Evolutionary conservation across 1,139 yeast genomes (phyloP), one percentile per base, ranked within the genome.

Genomic region (Blastobotrys elegans): DNA sequence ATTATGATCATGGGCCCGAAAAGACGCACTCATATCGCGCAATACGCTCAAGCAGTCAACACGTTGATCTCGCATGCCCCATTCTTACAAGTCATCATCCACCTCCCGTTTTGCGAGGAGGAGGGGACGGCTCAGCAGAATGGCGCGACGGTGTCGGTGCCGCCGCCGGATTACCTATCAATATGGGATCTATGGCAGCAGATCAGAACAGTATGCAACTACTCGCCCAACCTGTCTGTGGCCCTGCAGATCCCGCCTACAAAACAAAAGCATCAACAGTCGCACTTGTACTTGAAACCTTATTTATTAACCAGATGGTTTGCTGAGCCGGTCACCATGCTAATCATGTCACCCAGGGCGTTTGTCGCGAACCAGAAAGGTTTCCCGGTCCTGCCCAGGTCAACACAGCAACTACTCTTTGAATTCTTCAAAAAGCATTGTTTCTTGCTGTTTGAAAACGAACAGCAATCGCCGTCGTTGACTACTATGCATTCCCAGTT

Each of bases 141-240:
- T n/a, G 32, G 45, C 27, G 65, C 51, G 0, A 66, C 65, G 1
- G 60, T 55, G n/a, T 44, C 63, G 14, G 68, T 61, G 24, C 74
- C 76, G 27, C 74, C 74, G 14, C 62, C 71, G 14, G 83, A 80
- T 59, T 67, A 74, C 6, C 60, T 80, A 33, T 76, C 81, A 2
- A 77, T 83, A 1, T 82, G 88, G 88, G 84, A 80, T 49, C 72
- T 79, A 55, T 82, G 88, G 88, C 78, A 81, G 56, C 72, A 83
- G 0, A 73, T 82, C 10, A 66, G 86, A 22, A 68, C 72, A 6
- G 66, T 74, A 34, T 77, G 82, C 56, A 71, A 73, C 46, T 79
- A 79, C 54, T 71, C 79, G 39, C 56, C 65, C 2, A 72, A 76
- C 22, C 64, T 82, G 14, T 72, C 77, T 1, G 74, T 82, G 3